A percentile compares a stretch with the other conserved stretches of the same genome.
phyloP scores from a whole-genome alignment of 768 basidiomycete genomes.

The Suillus placidus region DNA sequence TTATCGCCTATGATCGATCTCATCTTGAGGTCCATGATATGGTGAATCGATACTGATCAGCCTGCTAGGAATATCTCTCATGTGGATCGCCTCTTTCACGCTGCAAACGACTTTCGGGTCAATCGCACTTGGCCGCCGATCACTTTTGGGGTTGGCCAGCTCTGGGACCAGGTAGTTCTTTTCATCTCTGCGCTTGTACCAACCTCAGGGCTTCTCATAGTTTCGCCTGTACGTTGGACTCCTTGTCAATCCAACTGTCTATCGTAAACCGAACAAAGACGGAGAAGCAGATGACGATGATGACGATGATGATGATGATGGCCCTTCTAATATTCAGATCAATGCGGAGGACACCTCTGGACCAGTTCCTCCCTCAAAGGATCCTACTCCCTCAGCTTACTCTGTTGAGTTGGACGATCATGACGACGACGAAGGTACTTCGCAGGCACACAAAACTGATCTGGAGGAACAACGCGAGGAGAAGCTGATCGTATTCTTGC shows the following conservation, averaged over 20 bases:
- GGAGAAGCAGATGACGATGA: conserved; percentile 37
- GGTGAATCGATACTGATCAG: conserved; percentile 1
- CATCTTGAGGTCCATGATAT: conserved; percentile 10
- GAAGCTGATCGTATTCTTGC: conserved; percentile 54
- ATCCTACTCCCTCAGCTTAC: conserved; percentile 28
- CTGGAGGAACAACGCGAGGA: conserved; percentile 45
- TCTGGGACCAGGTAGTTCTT: conserved; percentile 67
- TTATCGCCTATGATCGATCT: background rate
- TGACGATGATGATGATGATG: conserved; percentile 12
- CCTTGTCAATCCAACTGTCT: conserved; percentile 46
- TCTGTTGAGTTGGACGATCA: conserved; percentile 21
- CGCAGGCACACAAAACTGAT: conserved; percentile 36
- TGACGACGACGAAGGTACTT: conserved; percentile 37
- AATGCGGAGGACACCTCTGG: conserved; percentile 2
- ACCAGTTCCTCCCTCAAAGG: conserved; percentile 15
- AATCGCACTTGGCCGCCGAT: conserved; percentile 42
- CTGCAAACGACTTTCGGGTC: conserved; percentile 56
- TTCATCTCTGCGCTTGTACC: background rate
- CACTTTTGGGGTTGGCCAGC: conserved; percentile 35
- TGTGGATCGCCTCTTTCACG: conserved; percentile 60
- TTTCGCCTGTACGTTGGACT: conserved; percentile 66
- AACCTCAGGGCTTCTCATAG: conserved; percentile 34
- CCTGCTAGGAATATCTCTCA: conserved; percentile 44
- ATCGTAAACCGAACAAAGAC: conserved; percentile 38
- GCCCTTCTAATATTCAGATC: background rate